A percentile compares a stretch with the other conserved stretches of the same genome.
phyloP scores from a whole-genome alignment of 495 filamentous ascomycete genomes.

The Geoglossum glabrum region DNA sequence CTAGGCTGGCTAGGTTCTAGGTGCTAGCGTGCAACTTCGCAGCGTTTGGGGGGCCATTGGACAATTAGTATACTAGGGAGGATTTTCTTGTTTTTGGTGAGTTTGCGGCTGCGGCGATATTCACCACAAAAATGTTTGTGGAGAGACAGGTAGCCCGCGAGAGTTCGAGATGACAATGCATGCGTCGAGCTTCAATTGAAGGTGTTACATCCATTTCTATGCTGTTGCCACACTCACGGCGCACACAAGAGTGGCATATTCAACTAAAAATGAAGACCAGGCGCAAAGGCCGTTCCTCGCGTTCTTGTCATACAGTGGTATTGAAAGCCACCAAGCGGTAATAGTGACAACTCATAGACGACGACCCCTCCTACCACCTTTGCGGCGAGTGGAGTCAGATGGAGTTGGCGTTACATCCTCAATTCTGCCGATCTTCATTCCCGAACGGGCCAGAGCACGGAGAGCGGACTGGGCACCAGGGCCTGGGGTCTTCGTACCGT shows the following conservation, averaged over 20 bases:
- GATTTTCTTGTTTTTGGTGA: background rate
- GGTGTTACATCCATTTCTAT: background rate
- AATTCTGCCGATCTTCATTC: conserved; percentile 98
- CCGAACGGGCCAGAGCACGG: conserved; percentile 90
- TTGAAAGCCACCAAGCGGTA: conserved; percentile 16
- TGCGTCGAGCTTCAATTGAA: background rate
- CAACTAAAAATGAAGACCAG: conserved; percentile 37
- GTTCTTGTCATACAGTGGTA: conserved; percentile 34
- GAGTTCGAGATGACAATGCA: too few relatives aligned
- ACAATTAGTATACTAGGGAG: background rate
- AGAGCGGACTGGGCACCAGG: conserved; percentile 97
- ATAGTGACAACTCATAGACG: conserved; percentile 51
- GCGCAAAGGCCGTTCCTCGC: conserved; percentile 45
- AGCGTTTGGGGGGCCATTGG: background rate
- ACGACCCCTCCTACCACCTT: conserved; percentile 99
- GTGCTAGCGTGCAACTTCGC: background rate
- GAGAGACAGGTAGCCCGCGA: too few relatives aligned
- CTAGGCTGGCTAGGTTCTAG: too few relatives aligned
- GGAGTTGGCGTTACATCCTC: conserved; percentile 98
- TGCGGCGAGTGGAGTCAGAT: conserved; percentile 94
- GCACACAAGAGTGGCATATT: background rate
- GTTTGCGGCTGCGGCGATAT: too few relatives aligned
- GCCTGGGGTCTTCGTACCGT: conserved; percentile 98
- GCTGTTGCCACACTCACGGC: background rate
- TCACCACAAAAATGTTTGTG: too few relatives aligned